Evolutionary conservation across 495 filamentous ascomycete genomes (phyloP).

Genomic region (Daldinia bambusicola): DNA sequence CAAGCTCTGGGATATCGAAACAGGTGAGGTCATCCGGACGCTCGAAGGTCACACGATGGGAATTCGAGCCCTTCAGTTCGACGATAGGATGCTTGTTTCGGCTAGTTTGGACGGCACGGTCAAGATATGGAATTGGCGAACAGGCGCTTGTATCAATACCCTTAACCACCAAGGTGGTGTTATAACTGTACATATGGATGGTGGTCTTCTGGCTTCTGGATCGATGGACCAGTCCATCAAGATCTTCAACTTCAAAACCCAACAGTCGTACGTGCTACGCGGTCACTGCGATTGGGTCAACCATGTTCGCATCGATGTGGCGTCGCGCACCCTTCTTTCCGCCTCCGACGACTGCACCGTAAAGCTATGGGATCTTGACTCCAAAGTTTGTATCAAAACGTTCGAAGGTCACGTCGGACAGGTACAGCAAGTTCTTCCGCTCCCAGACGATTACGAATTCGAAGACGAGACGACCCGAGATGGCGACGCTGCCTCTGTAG

Average conservation of each 20-base stretch:
- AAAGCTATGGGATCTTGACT: slow-evolving; percentile 93
- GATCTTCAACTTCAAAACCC: slow-evolving; percentile 91
- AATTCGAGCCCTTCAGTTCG: slow-evolving; percentile 90
- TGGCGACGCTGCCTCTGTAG: slow-evolving; percentile 61
- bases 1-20: slow-evolving; percentile 95
- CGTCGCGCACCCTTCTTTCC: slow-evolving; percentile 86
- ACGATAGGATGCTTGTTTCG: slow-evolving; percentile 88
- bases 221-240: slow-evolving; percentile 90
- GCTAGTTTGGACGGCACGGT: slow-evolving; percentile 81
- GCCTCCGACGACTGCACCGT: slow-evolving; percentile 94
- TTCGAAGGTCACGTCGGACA: slow-evolving; percentile 96
- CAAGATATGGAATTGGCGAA: slow-evolving; percentile 96
- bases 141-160: slow-evolving; percentile 85
- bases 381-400: slow-evolving; percentile 75
- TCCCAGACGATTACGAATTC: slow-evolving; percentile 89
- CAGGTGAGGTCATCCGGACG: slow-evolving; percentile 83
- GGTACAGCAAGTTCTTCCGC: slow-evolving; percentile 86
- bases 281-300: slow-evolving; percentile 97
- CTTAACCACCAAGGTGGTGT: slow-evolving; percentile 82
- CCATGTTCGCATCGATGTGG: slow-evolving; percentile 81
- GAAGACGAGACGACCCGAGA: slow-evolving; percentile 73
- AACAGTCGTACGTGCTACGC: slow-evolving; percentile 77
- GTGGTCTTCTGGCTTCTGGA: slow-evolving; percentile 82
- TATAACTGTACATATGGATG: slow-evolving; percentile 86
- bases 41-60: slow-evolving; percentile 82